Percentiles rank a stretch among this genome's conserved stretches.
phyloP scores from a whole-genome alignment of 257 asterid species.

The Oldenlandia corymbosa region DNA sequence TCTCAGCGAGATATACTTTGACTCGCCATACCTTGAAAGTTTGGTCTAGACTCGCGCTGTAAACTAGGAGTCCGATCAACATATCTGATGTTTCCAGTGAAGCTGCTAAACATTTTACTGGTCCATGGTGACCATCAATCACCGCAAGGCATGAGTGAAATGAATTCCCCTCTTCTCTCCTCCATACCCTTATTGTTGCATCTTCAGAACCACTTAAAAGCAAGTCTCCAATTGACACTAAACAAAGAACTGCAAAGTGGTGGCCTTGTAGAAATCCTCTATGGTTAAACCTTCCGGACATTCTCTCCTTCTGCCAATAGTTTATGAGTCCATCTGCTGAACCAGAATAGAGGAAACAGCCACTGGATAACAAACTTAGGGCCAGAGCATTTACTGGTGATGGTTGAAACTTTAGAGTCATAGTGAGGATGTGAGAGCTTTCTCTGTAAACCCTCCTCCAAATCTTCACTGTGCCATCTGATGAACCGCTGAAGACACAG shows the following conservation, averaged over 20 bases:
- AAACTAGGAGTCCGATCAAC: constrained; percentile 43
- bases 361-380: constrained; percentile 16
- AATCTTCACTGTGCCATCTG: constrained; percentile 60
- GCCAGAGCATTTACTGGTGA: constrained; percentile 65
- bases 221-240: constrained; percentile 46
- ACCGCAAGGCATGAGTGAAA: constrained; percentile 59
- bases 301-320: constrained; percentile 62
- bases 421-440: constrained; percentile 53
- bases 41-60: constrained; percentile 65
- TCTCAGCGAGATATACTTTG: constrained; percentile 39
- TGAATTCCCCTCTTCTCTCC: constrained; percentile 48
- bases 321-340: constrained; percentile 70
- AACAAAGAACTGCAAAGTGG: constrained; percentile 55
- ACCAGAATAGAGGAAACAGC: constrained; percentile 54
- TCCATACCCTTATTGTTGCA: constrained; percentile 68
- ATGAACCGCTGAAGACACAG: constrained; percentile 59
- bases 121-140: constrained; percentile 76
- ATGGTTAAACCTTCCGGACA: constrained; percentile 60
- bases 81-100: constrained; percentile 34
- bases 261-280: constrained; percentile 64
- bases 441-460: constrained; percentile 57
- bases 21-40: constrained; percentile 75
- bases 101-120: constrained; percentile 67
- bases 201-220: constrained; percentile 74
- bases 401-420: constrained; percentile 56